phyloP scores from a whole-genome alignment of 2,329 filamentous ascomycete species.

The Fusarium sp. region DNA sequence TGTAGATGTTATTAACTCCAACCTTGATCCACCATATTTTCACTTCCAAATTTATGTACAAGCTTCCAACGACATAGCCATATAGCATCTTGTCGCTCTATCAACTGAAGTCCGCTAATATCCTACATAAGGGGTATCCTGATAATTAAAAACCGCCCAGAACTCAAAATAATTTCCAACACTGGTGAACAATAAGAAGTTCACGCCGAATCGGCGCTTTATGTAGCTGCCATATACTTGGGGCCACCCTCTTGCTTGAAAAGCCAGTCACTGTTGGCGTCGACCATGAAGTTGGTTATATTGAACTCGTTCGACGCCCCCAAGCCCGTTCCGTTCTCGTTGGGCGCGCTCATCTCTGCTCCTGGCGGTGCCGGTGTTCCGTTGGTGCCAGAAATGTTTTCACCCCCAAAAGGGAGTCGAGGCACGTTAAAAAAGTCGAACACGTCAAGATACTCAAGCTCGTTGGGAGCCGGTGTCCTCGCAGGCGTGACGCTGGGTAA shows the following conservation, averaged over 20 bases:
- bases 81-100: background rate
- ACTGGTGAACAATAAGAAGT: background rate
- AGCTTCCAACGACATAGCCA: background rate
- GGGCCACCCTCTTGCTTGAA: slow-evolving; percentile 63
- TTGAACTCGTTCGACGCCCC: slow-evolving; percentile 73
- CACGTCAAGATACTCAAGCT: slow-evolving; percentile 90
- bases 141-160: slow-evolving; percentile 13
- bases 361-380: slow-evolving; percentile 35
- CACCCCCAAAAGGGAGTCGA: slow-evolving; percentile 67
- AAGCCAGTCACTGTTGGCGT: slow-evolving; percentile 81
- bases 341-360: slow-evolving; percentile 47
- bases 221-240: slow-evolving; percentile 45
- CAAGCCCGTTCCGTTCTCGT: slow-evolving; percentile 43
- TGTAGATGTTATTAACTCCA: background rate
- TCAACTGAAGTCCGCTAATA: background rate
- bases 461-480: slow-evolving; percentile 79
- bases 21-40: background rate
- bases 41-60: background rate
- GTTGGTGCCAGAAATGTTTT: slow-evolving; percentile 44
- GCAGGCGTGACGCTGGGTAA: slow-evolving; percentile 68
- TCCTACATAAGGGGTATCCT: slow-evolving; percentile 36
- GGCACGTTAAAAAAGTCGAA: slow-evolving; percentile 97
- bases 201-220: background rate
- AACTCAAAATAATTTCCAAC: slow-evolving; percentile 9
- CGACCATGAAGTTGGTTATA: slow-evolving; percentile 82